Base-by-base conservation (phyloP, 2,329 filamentous ascomycete genomes). In the Cercospora citrullina region DNA sequence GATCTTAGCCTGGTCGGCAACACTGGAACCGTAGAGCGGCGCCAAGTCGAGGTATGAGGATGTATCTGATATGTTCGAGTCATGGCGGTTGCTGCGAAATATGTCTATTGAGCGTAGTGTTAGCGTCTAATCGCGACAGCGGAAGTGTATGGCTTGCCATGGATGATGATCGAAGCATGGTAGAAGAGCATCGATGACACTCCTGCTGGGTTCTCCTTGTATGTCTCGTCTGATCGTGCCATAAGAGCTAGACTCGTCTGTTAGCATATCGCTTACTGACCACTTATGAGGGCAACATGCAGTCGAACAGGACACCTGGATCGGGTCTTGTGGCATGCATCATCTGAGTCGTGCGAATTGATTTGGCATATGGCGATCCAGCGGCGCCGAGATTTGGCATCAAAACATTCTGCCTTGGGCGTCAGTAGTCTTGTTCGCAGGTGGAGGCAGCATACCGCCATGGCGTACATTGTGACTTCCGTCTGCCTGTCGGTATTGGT, bases 41-140 rank as follows among this genome's bases (percentile, higher is more conserved):
- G 89, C 87, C 1, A 93, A 82, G 69, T 92, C 90, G 4, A 93
- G 83, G 73, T 92, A 93, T 0, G 88, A 89, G 0, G 90, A 92
- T 0, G 89, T 90, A 76, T 90, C 87, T 73, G 87, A 89, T 66
- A 81, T 84, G 75, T 83, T 87, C 42, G 83, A 83, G 71, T 92
- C 86, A 7, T 78, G 77, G 64, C 86, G 81, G 74, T 91, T 88
- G 9, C 89, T 92, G 82, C 88, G 89, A 81, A 92, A 92, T 23
- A 92, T 82, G 73, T 92, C 88, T 83, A 65, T 73, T 88, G 45
- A 51, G 45, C 23, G 18, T 23, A 51, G n/a, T 26, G 23, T 51
- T 18, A 51, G 23, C 14, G 45, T 23, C 3, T n/a, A 51, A 21
- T 36, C 33, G 12, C 33, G n/a, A 5, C 4, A n/a, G 10, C 23